Percentiles rank a stretch among this genome's conserved stretches.
These are phyloP conservation scores for Termitomyces sp. DNA, from an alignment of 768 basidiomycete species.

Conservation along the genomic window DNA sequence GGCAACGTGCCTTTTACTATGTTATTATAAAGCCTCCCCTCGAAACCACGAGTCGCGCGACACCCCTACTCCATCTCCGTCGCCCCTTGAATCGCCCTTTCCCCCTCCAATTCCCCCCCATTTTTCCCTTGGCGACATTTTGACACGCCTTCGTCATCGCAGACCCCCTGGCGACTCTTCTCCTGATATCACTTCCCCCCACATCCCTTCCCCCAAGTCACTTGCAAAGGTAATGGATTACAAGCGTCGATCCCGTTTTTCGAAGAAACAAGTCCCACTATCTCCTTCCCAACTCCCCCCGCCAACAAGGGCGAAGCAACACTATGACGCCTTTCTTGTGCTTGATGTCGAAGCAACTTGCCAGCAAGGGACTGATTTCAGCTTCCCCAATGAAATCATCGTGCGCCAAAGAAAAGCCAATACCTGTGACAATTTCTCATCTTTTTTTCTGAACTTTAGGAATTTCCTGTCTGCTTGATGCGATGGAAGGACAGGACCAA, in stretches of 20 bases:
- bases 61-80: background rate
- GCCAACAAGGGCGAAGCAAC: conserved; percentile 28
- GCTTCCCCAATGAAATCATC: conserved; percentile 95
- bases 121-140: conserved; percentile 1
- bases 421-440: background rate
- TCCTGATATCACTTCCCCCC: background rate
- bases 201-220: background rate
- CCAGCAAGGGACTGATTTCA: conserved; percentile 59
- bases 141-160: conserved; percentile 8
- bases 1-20: conserved; percentile 27
- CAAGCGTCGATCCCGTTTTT: conserved; percentile 8
- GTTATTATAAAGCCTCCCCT: conserved; percentile 20
- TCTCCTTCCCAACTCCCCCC: conserved; percentile 1
- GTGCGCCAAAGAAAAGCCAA: conserved; percentile 40
- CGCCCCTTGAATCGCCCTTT: background rate
- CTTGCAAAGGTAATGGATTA: conserved; percentile 9
- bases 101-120: background rate
- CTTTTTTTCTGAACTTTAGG: conserved; percentile 40
- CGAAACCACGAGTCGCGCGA: conserved; percentile 7
- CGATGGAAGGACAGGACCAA: conserved; percentile 68
- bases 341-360: conserved; percentile 92
- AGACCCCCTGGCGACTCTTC: conserved; percentile 1
- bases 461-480: conserved; percentile 90
- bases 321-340: conserved; percentile 79
- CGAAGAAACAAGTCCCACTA: conserved; percentile 16